These are phyloP conservation scores for Trichosporon coremiiforme DNA, from an alignment of 1,284 basidiomycete species.

Conservation along the genomic window DNA sequence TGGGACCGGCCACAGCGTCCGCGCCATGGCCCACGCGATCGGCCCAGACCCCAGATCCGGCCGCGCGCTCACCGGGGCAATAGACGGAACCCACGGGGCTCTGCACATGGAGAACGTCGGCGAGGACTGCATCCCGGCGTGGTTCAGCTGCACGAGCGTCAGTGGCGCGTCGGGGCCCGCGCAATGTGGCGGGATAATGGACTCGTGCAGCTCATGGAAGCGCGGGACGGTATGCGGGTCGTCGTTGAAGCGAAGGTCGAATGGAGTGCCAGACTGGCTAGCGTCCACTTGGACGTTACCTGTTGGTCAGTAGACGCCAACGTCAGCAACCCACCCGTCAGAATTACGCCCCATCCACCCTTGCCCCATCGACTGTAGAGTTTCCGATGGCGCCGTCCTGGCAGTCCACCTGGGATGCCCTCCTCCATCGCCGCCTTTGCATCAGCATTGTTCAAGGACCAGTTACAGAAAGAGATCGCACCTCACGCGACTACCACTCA, in stretches of 20 bases:
- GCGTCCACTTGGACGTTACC: constrained; percentile 79
- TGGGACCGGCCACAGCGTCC: constrained; percentile 63
- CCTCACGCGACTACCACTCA: constrained; percentile 33
- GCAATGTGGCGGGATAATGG: constrained; percentile 59
- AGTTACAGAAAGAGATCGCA: background rate
- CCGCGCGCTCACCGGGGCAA: constrained; percentile 72
- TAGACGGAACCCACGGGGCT: constrained; percentile 58
- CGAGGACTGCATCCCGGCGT: constrained; percentile 81
- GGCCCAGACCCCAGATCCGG: constrained; percentile 50
- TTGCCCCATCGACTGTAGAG: constrained; percentile 78
- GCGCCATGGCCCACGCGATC: constrained; percentile 60
- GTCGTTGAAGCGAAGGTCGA: constrained; percentile 71
- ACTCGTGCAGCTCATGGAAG: constrained; percentile 62
- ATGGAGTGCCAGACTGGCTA: constrained; percentile 74
- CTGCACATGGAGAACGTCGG: constrained; percentile 53
- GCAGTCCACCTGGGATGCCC: constrained; percentile 72
- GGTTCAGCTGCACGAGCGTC: constrained; percentile 74
- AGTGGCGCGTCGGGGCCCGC: constrained; percentile 31
- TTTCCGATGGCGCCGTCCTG: constrained; percentile 65
- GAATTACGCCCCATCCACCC: constrained; percentile 82
- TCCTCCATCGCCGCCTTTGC: constrained; percentile 80
- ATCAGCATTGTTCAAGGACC: background rate
- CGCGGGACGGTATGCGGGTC: constrained; percentile 53
- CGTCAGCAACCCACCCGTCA: constrained; percentile 64
- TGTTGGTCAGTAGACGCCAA: constrained; percentile 32